phyloP scores from a whole-genome alignment of 139 green algal genomes.

The Nannochloris sp. region DNA sequence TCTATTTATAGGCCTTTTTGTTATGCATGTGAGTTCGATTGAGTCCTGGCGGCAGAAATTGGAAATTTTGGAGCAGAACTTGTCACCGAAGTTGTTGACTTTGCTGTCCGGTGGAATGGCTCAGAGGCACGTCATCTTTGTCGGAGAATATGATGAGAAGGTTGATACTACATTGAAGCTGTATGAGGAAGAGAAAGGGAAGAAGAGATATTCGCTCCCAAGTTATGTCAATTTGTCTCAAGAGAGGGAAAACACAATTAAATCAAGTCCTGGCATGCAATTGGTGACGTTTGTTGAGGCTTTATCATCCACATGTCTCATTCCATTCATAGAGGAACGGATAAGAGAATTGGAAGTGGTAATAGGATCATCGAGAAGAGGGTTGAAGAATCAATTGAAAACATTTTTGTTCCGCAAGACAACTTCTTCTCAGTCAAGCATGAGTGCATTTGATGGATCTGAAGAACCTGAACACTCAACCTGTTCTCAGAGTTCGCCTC shows the following conservation, averaged over 20 bases:
- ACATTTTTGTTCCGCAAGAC: slow-evolving; percentile 57
- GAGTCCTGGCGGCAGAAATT: background rate
- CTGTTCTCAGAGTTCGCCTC: slow-evolving; percentile 17
- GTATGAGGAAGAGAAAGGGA: too few relatives aligned
- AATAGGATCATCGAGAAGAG: slow-evolving; percentile 38
- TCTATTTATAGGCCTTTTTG: background rate
- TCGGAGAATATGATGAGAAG: too few relatives aligned
- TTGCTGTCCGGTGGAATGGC: too few relatives aligned
- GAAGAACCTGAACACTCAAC: background rate
- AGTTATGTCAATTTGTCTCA: too few relatives aligned
- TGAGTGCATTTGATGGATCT: background rate
- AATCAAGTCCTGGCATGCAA: too few relatives aligned
- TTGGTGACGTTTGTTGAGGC: slow-evolving; percentile 29
- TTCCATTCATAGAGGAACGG: slow-evolving; percentile 59
- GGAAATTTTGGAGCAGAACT: background rate
- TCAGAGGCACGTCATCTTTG: too few relatives aligned
- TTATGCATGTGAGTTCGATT: background rate
- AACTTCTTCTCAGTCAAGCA: background rate
- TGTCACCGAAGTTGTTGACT: background rate
- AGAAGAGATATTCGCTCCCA: too few relatives aligned
- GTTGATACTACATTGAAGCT: too few relatives aligned
- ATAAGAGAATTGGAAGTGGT: slow-evolving; percentile 45
- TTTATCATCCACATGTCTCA: slow-evolving; percentile 28
- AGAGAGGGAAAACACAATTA: slow-evolving; percentile 1
- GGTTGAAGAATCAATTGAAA: slow-evolving; percentile 78